Conservation (phyloP, 2,329 filamentous ascomycete species). For the Byssothecium circinans region DNA sequence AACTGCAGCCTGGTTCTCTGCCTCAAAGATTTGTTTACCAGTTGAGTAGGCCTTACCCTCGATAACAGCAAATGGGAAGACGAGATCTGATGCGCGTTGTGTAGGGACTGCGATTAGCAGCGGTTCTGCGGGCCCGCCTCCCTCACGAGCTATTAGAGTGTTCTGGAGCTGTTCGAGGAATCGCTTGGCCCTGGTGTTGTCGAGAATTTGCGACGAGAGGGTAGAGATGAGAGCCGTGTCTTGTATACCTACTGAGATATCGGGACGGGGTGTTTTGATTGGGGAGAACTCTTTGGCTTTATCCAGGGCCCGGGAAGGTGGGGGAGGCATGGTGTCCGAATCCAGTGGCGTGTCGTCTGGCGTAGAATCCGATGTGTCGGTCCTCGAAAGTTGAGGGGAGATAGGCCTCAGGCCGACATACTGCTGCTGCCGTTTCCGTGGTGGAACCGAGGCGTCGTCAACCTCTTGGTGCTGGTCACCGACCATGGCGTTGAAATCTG, state of each 20-base stretch:
- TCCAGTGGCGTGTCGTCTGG: constrained; percentile 1
- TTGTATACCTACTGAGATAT: constrained; percentile 12
- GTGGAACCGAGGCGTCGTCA: constrained; percentile 6
- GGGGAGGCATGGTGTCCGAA: constrained; percentile 26
- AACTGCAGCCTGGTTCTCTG: constrained; percentile 19
- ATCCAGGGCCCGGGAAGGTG: background rate
- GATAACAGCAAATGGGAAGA: constrained; percentile 15
- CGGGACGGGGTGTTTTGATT: constrained; percentile 9
- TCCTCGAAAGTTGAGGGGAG: constrained; percentile 4
- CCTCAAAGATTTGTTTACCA: constrained; percentile 17
- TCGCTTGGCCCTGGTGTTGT: background rate
- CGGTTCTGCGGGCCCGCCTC: constrained; percentile 4
- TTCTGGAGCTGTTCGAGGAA: constrained; percentile 11
- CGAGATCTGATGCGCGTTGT: constrained; percentile 8
- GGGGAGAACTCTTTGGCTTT: no score
- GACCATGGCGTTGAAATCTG: no score
- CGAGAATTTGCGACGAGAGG: constrained; percentile 12
- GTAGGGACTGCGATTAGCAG: constrained; percentile 10
- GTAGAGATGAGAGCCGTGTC: constrained; percentile 11
- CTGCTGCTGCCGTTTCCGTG: constrained; percentile 2
- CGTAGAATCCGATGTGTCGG: constrained; percentile 1
- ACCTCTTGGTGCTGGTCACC: constrained; percentile 8
- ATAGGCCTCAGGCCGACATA: background rate
- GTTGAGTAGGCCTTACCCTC: constrained; percentile 17
- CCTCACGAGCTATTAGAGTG: constrained; percentile 8